A percentile compares a stretch with the other conserved stretches of the same genome.
These are phyloP conservation scores for Pythium angustatum DNA, from an alignment of 352 stramenopile species.

Conservation along the genomic window DNA sequence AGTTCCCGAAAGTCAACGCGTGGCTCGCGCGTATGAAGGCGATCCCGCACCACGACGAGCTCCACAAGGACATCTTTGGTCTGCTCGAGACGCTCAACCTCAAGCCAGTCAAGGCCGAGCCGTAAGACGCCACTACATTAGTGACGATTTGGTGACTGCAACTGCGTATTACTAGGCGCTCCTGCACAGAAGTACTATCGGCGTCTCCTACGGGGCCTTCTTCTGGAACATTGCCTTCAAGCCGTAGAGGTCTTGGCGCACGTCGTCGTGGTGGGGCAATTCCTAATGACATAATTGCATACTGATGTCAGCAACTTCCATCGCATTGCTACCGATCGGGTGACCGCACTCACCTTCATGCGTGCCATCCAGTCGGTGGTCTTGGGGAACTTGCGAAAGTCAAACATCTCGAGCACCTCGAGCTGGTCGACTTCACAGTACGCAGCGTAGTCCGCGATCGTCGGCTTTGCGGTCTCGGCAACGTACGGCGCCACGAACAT, in stretches of 20 bases:
- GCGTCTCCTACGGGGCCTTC: neutral
- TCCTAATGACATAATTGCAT: too few species aligned
- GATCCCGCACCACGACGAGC: constrained; percentile 26
- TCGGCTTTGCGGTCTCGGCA: constrained; percentile 44
- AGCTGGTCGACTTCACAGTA: constrained; percentile 74
- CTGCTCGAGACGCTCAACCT: neutral
- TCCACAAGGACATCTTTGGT: constrained; percentile 32
- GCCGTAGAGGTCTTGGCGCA: constrained; percentile 30
- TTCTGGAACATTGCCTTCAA: neutral
- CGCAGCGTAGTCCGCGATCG: constrained; percentile 53
- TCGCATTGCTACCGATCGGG: too few species aligned
- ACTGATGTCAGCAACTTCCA: too few species aligned
- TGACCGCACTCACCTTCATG: constrained; percentile 24
- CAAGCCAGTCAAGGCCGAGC: constrained; percentile 1
- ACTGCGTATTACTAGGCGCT: too few species aligned
- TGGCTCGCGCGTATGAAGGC: constrained; percentile 26
- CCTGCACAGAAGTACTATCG: too few species aligned
- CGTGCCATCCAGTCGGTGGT: constrained; percentile 20
- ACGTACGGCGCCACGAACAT: constrained; percentile 50
- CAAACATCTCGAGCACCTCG: constrained; percentile 35
- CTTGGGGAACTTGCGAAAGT: constrained; percentile 35
- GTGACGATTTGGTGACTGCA: too few species aligned
- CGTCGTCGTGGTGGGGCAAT: constrained; percentile 31
- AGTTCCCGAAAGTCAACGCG: constrained; percentile 20
- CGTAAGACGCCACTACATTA: neutral